A percentile compares a stretch with the other conserved stretches of the same genome.
Conservation (phyloP, 176 grass and related monocot species). For the Carex littledalei region DNA sequence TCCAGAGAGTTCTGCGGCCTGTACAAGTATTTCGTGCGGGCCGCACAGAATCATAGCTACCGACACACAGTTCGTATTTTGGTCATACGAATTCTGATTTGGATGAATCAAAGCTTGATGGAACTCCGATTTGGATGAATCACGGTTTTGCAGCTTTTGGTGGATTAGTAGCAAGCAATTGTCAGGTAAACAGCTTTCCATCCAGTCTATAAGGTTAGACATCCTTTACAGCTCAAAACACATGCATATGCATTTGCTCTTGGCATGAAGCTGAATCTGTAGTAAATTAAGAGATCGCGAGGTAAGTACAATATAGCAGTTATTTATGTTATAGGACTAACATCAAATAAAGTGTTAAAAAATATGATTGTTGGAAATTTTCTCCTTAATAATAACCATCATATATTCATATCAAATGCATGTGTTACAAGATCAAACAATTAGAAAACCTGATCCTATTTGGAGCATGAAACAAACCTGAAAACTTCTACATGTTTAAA, state of each 20-base stretch:
- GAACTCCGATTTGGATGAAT: too few relatives aligned
- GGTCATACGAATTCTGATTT: too few relatives aligned
- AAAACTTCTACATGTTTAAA: not conserved
- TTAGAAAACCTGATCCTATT: not conserved
- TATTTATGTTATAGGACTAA: not conserved
- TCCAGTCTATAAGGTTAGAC: slow-evolving; percentile 30
- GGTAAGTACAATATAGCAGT: not conserved
- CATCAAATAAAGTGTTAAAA: not conserved
- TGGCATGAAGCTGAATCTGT: not conserved
- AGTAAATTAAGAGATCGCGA: not conserved
- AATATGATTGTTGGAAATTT: not conserved
- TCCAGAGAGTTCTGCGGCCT: too few relatives aligned
- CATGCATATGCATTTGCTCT: not conserved
- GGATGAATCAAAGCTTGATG: too few relatives aligned
- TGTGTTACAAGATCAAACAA: not conserved
- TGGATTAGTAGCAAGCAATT: slow-evolving; percentile 75
- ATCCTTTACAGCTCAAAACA: slow-evolving; percentile 16
- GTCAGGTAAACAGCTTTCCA: slow-evolving; percentile 35
- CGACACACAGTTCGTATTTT: too few relatives aligned
- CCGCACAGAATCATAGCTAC: too few relatives aligned
- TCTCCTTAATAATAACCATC: not conserved
- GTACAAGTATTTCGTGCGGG: too few relatives aligned
- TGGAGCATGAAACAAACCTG: not conserved
- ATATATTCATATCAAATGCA: not conserved
- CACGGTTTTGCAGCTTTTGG: slow-evolving; percentile 43